These are phyloP conservation scores for Vaccinium darrowii DNA, from an alignment of 148 eudicot genomes.

Conservation along the genomic window DNA sequence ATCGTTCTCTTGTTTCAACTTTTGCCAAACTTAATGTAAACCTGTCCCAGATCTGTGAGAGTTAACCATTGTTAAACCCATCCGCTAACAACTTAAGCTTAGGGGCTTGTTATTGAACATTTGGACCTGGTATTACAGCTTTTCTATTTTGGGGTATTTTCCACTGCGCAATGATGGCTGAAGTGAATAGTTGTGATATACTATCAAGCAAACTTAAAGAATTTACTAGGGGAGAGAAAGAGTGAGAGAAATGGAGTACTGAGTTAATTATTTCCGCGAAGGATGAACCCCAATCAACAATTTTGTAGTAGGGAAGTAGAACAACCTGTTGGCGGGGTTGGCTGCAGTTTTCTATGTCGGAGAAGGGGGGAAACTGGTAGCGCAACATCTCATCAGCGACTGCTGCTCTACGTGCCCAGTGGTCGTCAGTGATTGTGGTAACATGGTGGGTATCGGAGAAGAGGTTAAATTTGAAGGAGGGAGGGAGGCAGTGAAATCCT, in stretches of 20 bases:
- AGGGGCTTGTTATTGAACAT: neutral
- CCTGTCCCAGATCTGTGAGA: neutral
- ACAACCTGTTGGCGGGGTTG: neutral
- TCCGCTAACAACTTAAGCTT: neutral
- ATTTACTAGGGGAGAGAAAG: neutral
- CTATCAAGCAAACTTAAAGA: neutral
- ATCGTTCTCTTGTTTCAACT: neutral
- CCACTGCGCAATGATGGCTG: neutral
- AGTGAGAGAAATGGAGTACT: neutral
- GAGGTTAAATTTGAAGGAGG: neutral
- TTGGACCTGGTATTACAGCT: neutral
- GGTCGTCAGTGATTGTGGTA: neutral
- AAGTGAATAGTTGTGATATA: neutral
- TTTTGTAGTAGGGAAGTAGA: neutral
- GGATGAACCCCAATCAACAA: neutral
- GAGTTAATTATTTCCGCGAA: neutral
- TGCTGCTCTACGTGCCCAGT: neutral
- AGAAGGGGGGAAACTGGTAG: neutral
- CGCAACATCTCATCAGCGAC: neutral
- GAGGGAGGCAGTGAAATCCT: neutral
- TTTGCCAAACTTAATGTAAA: conserved; percentile 1
- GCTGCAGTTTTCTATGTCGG: neutral
- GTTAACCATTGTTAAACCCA: neutral
- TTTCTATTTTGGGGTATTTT: neutral
- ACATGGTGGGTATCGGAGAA: neutral